Evolutionary conservation across 2,329 filamentous ascomycete species (phyloP).

Genomic region (Epichloe sylvatica): DNA sequence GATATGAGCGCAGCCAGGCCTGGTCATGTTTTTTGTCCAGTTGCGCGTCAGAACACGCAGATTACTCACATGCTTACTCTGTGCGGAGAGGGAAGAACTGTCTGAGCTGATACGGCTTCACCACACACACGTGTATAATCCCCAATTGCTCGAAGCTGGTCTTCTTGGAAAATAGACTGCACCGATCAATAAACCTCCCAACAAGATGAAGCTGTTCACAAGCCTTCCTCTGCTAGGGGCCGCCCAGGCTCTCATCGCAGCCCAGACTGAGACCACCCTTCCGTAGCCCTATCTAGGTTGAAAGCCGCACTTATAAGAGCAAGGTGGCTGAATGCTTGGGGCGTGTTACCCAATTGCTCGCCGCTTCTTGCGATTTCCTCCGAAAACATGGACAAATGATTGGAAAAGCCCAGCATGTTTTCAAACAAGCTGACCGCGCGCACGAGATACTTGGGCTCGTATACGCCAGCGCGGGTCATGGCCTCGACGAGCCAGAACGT

Average conservation of each 20-base stretch:
- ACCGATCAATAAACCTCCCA: too few species aligned
- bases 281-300: constrained; percentile 47
- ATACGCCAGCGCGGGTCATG: constrained; percentile 52
- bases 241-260: constrained; percentile 4
- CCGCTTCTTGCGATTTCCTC: constrained; percentile 64
- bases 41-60: too few species aligned
- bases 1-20: too few species aligned
- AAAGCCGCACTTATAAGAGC: constrained; percentile 65
- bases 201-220: too few species aligned
- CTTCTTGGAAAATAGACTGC: too few species aligned
- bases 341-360: constrained; percentile 67
- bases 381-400: constrained; percentile 65
- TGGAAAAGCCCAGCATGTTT: constrained; percentile 63
- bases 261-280: constrained; percentile 12
- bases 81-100: too few species aligned
- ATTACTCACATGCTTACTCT: too few species aligned
- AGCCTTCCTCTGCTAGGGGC: too few species aligned
- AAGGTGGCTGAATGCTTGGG: constrained; percentile 65
- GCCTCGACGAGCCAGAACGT: constrained; percentile 75
- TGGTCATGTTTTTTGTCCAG: too few species aligned
- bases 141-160: too few species aligned
- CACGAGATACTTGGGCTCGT: constrained; percentile 49
- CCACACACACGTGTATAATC: too few species aligned
- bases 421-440: constrained; percentile 58
- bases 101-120: too few species aligned